A percentile compares a stretch with the other conserved stretches of the same genome.
phyloP scores from a whole-genome alignment of 805 yeast genomes.

The Candida easanensis region DNA sequence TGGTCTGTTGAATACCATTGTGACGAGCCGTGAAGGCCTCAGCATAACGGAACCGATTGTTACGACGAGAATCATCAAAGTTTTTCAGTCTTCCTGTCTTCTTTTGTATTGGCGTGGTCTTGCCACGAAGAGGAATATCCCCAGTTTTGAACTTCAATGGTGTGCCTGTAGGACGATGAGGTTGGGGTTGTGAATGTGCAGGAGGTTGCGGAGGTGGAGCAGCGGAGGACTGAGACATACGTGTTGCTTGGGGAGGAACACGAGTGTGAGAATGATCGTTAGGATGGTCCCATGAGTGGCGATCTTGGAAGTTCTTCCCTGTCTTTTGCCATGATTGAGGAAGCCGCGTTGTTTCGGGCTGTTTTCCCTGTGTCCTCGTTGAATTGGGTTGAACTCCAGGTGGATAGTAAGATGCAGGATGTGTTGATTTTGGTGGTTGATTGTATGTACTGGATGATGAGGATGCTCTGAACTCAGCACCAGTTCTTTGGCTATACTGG shows the following conservation, averaged over 20 bases:
- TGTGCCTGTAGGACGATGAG: neutral
- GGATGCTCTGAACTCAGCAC: neutral
- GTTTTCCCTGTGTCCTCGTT: neutral
- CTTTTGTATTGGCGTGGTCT: neutral
- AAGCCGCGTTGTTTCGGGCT: neutral
- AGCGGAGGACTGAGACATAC: too few species aligned
- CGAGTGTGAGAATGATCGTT: neutral
- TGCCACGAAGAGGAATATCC: neutral
- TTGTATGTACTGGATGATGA: too few species aligned
- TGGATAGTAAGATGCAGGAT: neutral
- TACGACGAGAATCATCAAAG: too few species aligned
- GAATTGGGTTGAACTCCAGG: neutral
- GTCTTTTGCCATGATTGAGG: constrained; percentile 14
- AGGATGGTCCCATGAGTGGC: neutral
- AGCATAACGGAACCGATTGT: too few species aligned
- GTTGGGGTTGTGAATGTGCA: neutral
- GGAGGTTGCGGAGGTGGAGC: too few species aligned
- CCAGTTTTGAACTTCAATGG: neutral
- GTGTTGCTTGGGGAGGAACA: too few species aligned
- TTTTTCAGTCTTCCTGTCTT: too few species aligned
- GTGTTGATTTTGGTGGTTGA: neutral
- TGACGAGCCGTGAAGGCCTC: neutral
- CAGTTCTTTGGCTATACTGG: neutral
- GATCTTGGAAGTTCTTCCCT: neutral
- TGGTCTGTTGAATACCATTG: neutral